These are phyloP conservation scores for Penicillium steckii DNA, from an alignment of 495 filamentous ascomycete genomes.

Conservation along the genomic window DNA sequence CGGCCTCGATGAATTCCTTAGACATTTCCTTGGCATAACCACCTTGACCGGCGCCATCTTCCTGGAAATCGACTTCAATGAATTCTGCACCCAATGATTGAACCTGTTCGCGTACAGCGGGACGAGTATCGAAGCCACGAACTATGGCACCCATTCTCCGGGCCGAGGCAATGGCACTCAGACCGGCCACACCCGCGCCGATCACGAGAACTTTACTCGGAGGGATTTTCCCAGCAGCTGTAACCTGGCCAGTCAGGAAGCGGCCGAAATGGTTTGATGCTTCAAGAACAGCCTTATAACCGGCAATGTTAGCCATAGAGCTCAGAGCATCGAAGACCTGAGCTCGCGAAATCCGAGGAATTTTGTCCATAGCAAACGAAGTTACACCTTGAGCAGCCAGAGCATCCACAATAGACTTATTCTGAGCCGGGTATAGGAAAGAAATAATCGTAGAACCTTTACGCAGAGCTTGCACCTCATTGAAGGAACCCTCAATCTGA, in stretches of 20 bases:
- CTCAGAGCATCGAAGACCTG: slow-evolving; percentile 73
- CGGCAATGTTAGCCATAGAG: slow-evolving; percentile 86
- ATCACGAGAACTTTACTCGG: slow-evolving; percentile 82
- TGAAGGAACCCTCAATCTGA: slow-evolving; percentile 45
- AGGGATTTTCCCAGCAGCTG: slow-evolving; percentile 79
- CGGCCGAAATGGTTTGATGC: slow-evolving; percentile 80
- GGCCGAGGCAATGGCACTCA: slow-evolving; percentile 79
- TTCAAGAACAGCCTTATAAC: slow-evolving; percentile 81
- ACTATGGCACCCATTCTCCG: slow-evolving; percentile 81
- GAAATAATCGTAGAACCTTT: slow-evolving; percentile 69
- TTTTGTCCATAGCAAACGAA: slow-evolving; percentile 80
- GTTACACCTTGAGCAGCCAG: slow-evolving; percentile 63
- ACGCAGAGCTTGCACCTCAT: slow-evolving; percentile 59
- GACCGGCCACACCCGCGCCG: slow-evolving; percentile 76
- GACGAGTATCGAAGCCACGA: slow-evolving; percentile 76
- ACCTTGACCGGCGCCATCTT: slow-evolving; percentile 77
- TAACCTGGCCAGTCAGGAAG: slow-evolving; percentile 80
- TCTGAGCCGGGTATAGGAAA: slow-evolving; percentile 73
- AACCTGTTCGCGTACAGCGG: slow-evolving; percentile 77
- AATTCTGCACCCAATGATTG: slow-evolving; percentile 83
- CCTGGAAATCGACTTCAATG: slow-evolving; percentile 78
- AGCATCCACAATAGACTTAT: slow-evolving; percentile 64
- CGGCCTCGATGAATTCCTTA: slow-evolving; percentile 81
- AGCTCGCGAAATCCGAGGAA: slow-evolving; percentile 78
- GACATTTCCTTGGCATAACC: slow-evolving; percentile 89